A percentile compares a stretch with the other conserved stretches of the same genome.
Evolutionary conservation across 2,329 filamentous ascomycete genomes (phyloP).

Genomic region (Trichoderma sp.): DNA sequence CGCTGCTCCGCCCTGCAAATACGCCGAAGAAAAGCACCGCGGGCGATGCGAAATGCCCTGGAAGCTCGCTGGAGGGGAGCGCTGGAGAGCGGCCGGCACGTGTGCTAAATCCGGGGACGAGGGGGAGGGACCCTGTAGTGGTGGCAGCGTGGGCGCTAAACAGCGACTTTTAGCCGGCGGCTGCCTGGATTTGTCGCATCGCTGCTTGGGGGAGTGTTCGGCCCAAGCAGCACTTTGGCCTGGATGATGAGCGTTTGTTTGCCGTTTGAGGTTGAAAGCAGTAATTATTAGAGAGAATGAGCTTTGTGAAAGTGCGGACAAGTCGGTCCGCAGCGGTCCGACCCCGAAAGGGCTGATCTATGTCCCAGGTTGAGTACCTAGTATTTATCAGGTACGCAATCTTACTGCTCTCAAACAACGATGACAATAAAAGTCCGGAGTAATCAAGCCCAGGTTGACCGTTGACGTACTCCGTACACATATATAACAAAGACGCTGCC

Average conservation of each 20-base stretch:
- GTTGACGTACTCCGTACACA: neutral
- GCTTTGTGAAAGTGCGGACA: neutral
- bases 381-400: neutral
- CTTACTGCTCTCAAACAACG: neutral
- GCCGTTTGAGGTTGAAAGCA: neutral
- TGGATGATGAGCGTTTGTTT: neutral
- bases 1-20: neutral
- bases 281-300: neutral
- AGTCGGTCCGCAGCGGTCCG: conserved; percentile 6
- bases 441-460: neutral
- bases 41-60: neutral
- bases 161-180: conserved; percentile 8
- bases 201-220: neutral
- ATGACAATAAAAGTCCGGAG: neutral
- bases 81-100: neutral
- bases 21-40: neutral
- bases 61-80: neutral
- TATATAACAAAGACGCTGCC: neutral
- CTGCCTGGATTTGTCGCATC: neutral
- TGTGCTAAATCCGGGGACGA: conserved; percentile 16
- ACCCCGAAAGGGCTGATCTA: neutral
- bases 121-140: neutral
- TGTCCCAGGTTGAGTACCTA: neutral
- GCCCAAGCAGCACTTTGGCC: conserved; percentile 5
- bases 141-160: neutral